Conservation (phyloP, 2,329 filamentous ascomycete species). For the Aureobasidium sp. region DNA sequence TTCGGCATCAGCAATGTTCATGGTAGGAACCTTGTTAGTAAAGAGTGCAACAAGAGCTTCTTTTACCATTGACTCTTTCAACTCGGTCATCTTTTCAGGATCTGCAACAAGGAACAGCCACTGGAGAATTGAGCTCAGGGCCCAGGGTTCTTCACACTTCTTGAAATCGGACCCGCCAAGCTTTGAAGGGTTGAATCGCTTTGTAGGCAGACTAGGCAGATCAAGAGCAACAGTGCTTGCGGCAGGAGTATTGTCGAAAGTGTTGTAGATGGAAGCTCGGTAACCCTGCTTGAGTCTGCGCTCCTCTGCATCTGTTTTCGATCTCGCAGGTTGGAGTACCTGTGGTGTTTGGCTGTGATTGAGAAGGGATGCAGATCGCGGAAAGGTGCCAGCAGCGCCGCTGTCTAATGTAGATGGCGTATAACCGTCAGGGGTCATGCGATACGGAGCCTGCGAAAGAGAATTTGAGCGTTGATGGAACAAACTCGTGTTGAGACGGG, state of each 20-base stretch:
- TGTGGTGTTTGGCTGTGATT: constrained; percentile 75
- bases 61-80: constrained; percentile 76
- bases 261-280: constrained; percentile 37
- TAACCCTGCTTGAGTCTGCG: constrained; percentile 48
- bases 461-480: constrained; percentile 10
- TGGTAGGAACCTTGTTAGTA: constrained; percentile 89
- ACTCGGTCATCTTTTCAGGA: constrained; percentile 74
- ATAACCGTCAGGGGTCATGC: constrained; percentile 12
- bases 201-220: constrained; percentile 72
- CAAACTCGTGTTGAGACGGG: constrained; percentile 29
- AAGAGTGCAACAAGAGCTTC: constrained; percentile 86
- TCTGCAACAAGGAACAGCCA: constrained; percentile 80
- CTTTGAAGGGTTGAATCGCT: constrained; percentile 80
- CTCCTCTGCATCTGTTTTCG: constrained; percentile 86
- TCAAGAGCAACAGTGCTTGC: constrained; percentile 60
- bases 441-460: constrained; percentile 15
- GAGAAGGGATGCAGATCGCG: constrained; percentile 73
- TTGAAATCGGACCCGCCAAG: constrained; percentile 73
- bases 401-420: constrained; percentile 11
- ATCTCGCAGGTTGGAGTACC: constrained; percentile 75
- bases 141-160: constrained; percentile 86
- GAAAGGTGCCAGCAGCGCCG: constrained; percentile 31
- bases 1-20: constrained; percentile 97
- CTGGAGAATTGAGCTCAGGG: constrained; percentile 73
- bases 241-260: constrained; percentile 33